Evolutionary conservation across 139 green algal species (phyloP).

Genomic region (Nannochloris sp.): DNA sequence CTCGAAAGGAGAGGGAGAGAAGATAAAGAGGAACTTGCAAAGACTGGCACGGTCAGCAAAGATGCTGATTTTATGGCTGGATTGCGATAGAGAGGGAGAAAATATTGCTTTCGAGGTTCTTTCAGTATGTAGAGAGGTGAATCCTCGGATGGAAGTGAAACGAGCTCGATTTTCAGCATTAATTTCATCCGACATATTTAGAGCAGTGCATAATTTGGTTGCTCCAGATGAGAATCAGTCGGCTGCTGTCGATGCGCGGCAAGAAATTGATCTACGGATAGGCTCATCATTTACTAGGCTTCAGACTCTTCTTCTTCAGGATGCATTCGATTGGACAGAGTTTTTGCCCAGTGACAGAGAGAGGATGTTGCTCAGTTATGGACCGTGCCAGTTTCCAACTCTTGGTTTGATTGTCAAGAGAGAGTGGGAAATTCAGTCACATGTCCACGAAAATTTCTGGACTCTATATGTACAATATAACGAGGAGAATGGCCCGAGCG

Average conservation of each 20-base stretch:
- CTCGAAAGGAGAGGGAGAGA: slow-evolving; percentile 46
- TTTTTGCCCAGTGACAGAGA: slow-evolving; percentile 9
- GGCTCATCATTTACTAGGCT: slow-evolving; percentile 94
- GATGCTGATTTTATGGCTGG: slow-evolving; percentile 93
- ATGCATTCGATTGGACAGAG: slow-evolving; percentile 62
- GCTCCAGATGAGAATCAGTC: slow-evolving; percentile 67
- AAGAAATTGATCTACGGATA: slow-evolving; percentile 94
- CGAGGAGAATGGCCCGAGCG: not conserved
- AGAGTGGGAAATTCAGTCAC: slow-evolving; percentile 83
- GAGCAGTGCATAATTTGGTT: slow-evolving; percentile 46
- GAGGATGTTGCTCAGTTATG: slow-evolving; percentile 73
- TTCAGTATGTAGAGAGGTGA: slow-evolving; percentile 61
- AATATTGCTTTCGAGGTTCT: slow-evolving; percentile 98
- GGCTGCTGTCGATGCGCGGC: slow-evolving; percentile 80
- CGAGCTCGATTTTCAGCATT: slow-evolving; percentile 87
- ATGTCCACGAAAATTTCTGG: slow-evolving; percentile 92
- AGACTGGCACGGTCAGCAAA: slow-evolving; percentile 48
- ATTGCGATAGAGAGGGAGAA: slow-evolving; percentile 96
- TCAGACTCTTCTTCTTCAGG: slow-evolving; percentile 87
- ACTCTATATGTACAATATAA: slow-evolving; percentile 47
- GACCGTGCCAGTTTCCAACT: slow-evolving; percentile 96
- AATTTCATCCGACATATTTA: slow-evolving; percentile 53
- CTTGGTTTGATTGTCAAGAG: slow-evolving; percentile 95
- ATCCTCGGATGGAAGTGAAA: slow-evolving; percentile 54
- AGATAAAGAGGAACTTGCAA: slow-evolving; percentile 66